Evolutionary conservation across 129 eudicot genomes (phyloP), one percentile per base, ranked within the genome.

Genomic region (Logfia minima): DNA sequence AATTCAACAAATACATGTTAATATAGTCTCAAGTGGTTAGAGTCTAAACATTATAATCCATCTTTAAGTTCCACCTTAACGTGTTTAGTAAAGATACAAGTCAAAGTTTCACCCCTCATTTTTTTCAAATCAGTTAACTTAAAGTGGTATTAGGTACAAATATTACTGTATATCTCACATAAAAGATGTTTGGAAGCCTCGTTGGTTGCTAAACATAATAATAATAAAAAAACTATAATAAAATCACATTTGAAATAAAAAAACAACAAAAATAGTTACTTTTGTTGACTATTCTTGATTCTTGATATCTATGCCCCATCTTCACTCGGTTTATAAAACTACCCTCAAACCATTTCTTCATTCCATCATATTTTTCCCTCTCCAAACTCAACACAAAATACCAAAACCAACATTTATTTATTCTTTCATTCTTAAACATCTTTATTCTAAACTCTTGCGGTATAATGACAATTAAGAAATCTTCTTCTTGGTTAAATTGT

Each of bases 401-500:
- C 65, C 66, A 45, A 23, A 0, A 13, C 53, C 53, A 45, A 71
- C 61, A 61, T 79, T 79, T 19, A 41, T 61, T 79, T 3, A 62
- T 79, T 71, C 14, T 60, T 70, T 79, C 11, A 43, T 73, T 19
- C 22, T 6, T 71, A 13, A 3, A 29, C 5, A 26, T 0, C 19
- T 22, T 21, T 73, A 24, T 24, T 24, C 26, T 24, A 24, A 24
- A 24, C 26, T 24, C 26, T 24, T 24, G 26, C 26, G 26, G 26
- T 28, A n/a, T 66, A 24, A 91, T 89, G 96, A 80, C 85, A 28
- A 84, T 86, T 34, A 86, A 83, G 80, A 89, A 80, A 78, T 77
- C 75, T 8, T 66, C 84, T 16, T 77, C 83, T 5, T 83, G 82
- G 62, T 79, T 80, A 19, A 65, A 21, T 26, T 92, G 98, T 70